A percentile compares a stretch with the other conserved stretches of the same genome.
Conservation (phyloP, 495 filamentous ascomycete species). For the Parmelia sp. region DNA sequence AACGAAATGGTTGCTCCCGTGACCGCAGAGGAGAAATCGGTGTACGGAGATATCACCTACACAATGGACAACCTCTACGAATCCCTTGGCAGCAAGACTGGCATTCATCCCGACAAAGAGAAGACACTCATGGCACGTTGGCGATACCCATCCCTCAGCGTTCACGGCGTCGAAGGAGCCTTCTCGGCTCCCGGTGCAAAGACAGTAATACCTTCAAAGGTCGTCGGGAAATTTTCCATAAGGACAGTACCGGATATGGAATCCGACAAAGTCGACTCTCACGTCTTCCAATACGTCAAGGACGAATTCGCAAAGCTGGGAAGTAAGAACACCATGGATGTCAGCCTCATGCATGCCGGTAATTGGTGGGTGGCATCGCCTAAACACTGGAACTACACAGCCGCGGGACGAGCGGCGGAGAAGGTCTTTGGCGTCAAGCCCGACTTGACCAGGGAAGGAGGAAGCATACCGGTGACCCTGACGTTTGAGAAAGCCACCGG, state of each 20-base stretch:
- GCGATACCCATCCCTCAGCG: constrained; percentile 88
- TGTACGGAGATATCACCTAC: constrained; percentile 84
- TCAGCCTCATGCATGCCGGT: constrained; percentile 74
- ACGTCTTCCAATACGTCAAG: constrained; percentile 73
- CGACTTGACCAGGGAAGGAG: constrained; percentile 94
- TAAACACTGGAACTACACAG: constrained; percentile 96
- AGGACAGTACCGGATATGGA: constrained; percentile 98
- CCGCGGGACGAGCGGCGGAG: constrained; percentile 86
- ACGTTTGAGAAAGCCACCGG: constrained; percentile 98
- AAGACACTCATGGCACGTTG: constrained; percentile 88
- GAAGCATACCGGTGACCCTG: constrained; percentile 92
- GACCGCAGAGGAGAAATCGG: constrained; percentile 72
- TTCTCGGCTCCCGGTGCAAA: constrained; percentile 93
- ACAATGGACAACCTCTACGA: constrained; percentile 93
- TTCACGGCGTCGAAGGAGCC: constrained; percentile 93
- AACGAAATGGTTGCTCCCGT: constrained; percentile 85
- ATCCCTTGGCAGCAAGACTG: constrained; percentile 77
- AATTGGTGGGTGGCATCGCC: constrained; percentile 98
- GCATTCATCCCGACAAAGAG: constrained; percentile 80
- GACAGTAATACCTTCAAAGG: constrained; percentile 97
- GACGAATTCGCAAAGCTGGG: constrained; percentile 72
- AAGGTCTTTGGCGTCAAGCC: constrained; percentile 87
- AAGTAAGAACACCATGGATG: constrained; percentile 84
- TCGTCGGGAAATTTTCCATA: constrained; percentile 96
- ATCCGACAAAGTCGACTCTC: constrained; percentile 73